Evolutionary conservation across 192 early-diverging fungal species (phyloP).

Genomic region (Lobosporangium transversale): DNA sequence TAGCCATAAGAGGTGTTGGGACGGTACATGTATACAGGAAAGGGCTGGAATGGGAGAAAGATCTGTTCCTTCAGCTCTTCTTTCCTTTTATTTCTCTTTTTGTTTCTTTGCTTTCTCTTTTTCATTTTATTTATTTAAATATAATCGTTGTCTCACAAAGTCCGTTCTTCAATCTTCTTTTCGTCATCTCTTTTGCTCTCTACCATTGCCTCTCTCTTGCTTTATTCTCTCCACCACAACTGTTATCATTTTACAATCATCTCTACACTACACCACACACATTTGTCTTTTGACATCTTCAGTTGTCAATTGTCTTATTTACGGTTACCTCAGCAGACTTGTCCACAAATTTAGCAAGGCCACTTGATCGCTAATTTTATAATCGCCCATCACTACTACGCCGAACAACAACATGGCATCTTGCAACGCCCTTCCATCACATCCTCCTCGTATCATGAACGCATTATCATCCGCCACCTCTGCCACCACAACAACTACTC

Average conservation of each 20-base stretch:
- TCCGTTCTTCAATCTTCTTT: too few relatives aligned
- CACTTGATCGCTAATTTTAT: too few relatives aligned
- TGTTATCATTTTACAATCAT: background rate
- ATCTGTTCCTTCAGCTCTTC: background rate
- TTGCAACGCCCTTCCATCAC: background rate
- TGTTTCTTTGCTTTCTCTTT: too few relatives aligned
- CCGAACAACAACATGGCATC: background rate
- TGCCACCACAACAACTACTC: background rate
- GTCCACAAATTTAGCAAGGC: too few relatives aligned
- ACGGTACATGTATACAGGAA: too few relatives aligned
- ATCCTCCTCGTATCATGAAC: background rate
- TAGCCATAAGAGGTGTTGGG: too few relatives aligned
- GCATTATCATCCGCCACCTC: background rate
- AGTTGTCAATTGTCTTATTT: too few relatives aligned
- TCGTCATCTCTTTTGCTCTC: background rate
- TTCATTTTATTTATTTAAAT: too few relatives aligned
- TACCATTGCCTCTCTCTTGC: background rate
- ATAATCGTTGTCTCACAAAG: too few relatives aligned
- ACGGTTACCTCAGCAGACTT: too few relatives aligned
- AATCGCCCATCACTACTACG: background rate
- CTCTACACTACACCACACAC: background rate
- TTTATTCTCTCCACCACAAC: background rate
- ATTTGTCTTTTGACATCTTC: background rate
- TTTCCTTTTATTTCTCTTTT: background rate
- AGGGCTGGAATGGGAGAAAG: too few relatives aligned